Evolutionary conservation across 768 basidiomycete genomes (phyloP).

Genomic region (Mycena maculata): DNA sequence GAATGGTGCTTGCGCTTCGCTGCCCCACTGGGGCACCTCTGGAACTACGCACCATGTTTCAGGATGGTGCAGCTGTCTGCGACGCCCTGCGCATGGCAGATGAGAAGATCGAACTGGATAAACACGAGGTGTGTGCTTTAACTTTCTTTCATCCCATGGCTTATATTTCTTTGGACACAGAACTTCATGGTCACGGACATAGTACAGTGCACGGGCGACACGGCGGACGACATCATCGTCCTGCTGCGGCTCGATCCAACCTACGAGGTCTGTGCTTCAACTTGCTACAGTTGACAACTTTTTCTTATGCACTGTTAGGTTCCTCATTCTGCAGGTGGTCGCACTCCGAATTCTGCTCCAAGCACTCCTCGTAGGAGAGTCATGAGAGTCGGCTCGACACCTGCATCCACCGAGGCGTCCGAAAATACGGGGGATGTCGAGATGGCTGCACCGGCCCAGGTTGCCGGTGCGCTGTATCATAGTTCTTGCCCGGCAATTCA

Average conservation of each 20-base stretch:
- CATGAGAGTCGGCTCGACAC: neutral
- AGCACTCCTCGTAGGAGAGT: neutral
- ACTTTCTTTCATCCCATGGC: no score
- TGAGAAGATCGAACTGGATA: neutral
- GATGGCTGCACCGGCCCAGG: neutral
- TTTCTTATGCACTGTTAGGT: conserved; percentile 3
- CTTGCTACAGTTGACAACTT: neutral
- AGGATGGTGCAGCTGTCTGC: neutral
- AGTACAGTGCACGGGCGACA: neutral
- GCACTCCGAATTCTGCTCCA: neutral
- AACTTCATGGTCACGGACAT: neutral
- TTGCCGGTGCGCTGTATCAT: neutral
- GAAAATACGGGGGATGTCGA: neutral
- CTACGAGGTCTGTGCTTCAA: neutral
- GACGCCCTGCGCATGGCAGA: neutral
- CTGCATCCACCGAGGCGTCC: neutral
- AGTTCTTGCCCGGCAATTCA: neutral
- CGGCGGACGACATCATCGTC: neutral
- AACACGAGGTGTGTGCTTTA: neutral
- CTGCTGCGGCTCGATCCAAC: neutral
- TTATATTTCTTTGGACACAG: neutral
- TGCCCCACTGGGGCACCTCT: neutral
- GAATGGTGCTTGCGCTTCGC: no score
- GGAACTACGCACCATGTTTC: neutral
- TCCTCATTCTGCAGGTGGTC: neutral